phyloP scores from a whole-genome alignment of 2,329 filamentous ascomycete species.

The Fusarium bactridioides region DNA sequence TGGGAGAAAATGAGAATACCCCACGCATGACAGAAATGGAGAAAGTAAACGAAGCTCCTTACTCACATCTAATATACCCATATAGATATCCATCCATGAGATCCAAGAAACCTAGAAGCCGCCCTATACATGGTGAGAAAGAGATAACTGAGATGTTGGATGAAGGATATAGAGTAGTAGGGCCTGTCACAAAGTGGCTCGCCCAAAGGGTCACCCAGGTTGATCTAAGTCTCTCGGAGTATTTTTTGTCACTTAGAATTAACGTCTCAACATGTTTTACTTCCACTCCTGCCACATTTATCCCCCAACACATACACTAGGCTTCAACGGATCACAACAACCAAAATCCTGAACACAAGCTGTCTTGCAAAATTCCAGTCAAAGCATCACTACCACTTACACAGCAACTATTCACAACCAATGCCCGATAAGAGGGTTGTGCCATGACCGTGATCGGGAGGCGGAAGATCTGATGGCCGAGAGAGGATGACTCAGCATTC shows the following conservation, averaged over 20 bases:
- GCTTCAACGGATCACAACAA: background rate
- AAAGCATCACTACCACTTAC: background rate
- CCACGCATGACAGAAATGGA: background rate
- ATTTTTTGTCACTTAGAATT: background rate
- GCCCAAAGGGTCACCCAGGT: background rate
- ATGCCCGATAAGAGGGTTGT: background rate
- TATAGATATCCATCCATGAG: background rate
- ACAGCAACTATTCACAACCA: background rate
- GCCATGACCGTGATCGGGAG: background rate
- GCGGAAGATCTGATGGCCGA: slow-evolving; percentile 38
- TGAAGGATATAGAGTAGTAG: background rate
- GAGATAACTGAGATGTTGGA: background rate
- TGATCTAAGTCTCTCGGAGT: background rate
- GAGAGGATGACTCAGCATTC: slow-evolving; percentile 37
- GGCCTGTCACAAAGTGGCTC: background rate
- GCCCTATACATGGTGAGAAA: background rate
- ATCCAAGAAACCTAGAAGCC: background rate
- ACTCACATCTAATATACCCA: slow-evolving; percentile 1
- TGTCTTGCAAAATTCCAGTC: background rate
- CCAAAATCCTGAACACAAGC: background rate
- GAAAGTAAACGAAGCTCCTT: background rate
- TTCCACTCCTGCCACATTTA: background rate
- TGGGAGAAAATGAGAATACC: background rate
- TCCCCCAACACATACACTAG: background rate
- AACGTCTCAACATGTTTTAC: background rate